These are phyloP conservation scores for Chaetomiaceae sp. DNA, from an alignment of 2,329 filamentous ascomycete species.

Conservation along the genomic window DNA sequence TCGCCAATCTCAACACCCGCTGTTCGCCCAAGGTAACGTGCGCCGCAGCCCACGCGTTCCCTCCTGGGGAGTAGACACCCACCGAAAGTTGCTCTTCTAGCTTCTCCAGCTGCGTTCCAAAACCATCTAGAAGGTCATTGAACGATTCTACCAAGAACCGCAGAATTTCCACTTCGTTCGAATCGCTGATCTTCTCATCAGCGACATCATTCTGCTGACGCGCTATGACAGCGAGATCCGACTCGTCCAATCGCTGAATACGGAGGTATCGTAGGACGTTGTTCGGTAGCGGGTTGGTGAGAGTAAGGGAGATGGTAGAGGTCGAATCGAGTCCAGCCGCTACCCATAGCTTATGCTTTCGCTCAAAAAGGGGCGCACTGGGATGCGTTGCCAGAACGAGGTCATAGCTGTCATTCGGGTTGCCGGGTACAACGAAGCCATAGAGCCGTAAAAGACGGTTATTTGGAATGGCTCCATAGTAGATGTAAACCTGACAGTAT, in stretches of 20 bases:
- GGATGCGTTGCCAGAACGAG: slow-evolving; percentile 32
- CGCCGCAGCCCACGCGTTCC: slow-evolving; percentile 33
- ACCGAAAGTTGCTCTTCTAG: slow-evolving; percentile 29
- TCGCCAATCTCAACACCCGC: slow-evolving; percentile 29
- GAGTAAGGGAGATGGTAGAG: slow-evolving; percentile 30
- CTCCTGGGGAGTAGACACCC: slow-evolving; percentile 27
- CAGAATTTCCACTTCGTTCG: slow-evolving; percentile 30
- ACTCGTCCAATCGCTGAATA: slow-evolving; percentile 30
- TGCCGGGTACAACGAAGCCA: slow-evolving; percentile 32
- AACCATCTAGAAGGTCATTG: slow-evolving; percentile 26
- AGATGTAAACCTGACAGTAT: slow-evolving; percentile 29
- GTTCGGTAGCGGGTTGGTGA: slow-evolving; percentile 30
- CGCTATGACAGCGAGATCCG: slow-evolving; percentile 25
- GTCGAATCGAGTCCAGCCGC: slow-evolving; percentile 28
- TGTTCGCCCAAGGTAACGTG: slow-evolving; percentile 28
- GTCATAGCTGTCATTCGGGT: slow-evolving; percentile 33
- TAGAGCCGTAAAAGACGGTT: slow-evolving; percentile 33
- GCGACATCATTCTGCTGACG: slow-evolving; percentile 17
- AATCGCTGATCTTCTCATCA: slow-evolving; percentile 26
- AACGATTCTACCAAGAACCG: slow-evolving; percentile 30
- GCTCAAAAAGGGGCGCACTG: slow-evolving; percentile 29
- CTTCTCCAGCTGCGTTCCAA: slow-evolving; percentile 28
- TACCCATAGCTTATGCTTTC: slow-evolving; percentile 32
- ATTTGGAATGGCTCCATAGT: slow-evolving; percentile 31
- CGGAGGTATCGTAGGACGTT: slow-evolving; percentile 32